These are phyloP conservation scores for Panicum miliaceum DNA, from an alignment of 176 grass and related monocot genomes.

Conservation along the genomic window DNA sequence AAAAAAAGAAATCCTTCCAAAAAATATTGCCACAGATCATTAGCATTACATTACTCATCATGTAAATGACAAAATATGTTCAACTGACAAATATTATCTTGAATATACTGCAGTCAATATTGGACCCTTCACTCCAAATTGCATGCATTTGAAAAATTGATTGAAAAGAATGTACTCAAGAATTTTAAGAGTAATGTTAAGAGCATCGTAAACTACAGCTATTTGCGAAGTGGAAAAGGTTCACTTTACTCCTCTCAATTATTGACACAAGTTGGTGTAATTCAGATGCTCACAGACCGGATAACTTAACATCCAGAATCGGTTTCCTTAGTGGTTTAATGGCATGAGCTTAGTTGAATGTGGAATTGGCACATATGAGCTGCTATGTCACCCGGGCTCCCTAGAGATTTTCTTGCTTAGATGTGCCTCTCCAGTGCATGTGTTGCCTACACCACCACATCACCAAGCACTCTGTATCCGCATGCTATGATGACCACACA, in stretches of 20 bases:
- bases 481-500: background rate
- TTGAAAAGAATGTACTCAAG: constrained; percentile 19
- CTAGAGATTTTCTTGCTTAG: background rate
- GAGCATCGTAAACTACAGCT: background rate
- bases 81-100: background rate
- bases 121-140: background rate
- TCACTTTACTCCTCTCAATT: background rate
- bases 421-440: background rate
- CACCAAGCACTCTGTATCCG: background rate
- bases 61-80: background rate
- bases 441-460: background rate
- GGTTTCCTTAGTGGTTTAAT: background rate
- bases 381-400: background rate
- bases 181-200: background rate
- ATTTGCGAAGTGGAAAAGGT: background rate
- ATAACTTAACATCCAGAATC: background rate
- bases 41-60: background rate
- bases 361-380: background rate
- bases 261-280: background rate
- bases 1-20: background rate
- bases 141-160: background rate
- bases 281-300: background rate
- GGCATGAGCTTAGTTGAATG: background rate
- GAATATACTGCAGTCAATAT: background rate
- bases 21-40: background rate